These are phyloP conservation scores for Discostella stelligeroides DNA, from an alignment of 108 stramenopile species.

Conservation along the genomic window DNA sequence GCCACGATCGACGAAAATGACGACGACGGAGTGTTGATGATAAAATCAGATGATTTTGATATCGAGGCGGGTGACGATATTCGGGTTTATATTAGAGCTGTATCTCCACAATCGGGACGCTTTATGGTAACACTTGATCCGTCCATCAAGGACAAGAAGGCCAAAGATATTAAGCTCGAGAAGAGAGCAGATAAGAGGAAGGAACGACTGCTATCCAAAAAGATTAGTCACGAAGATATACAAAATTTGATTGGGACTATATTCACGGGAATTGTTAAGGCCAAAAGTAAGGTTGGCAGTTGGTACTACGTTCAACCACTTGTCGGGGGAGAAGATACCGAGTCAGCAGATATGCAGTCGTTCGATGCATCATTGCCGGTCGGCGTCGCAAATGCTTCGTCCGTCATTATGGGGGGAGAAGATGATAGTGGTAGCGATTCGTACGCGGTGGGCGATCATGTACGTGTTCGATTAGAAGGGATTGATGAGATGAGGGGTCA, in stretches of 20 bases:
- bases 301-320: conserved; percentile 84
- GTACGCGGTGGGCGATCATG: conserved; percentile 63
- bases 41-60: conserved; percentile 20
- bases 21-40: conserved; percentile 23
- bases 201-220: conserved; percentile 52
- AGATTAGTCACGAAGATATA: conserved; percentile 38
- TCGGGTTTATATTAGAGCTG: conserved; percentile 70
- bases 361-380: conserved; percentile 51
- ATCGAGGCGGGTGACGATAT: conserved; percentile 63
- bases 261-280: conserved; percentile 74
- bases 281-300: conserved; percentile 71
- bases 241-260: conserved; percentile 55
- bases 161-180: conserved; percentile 58
- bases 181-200: conserved; percentile 48
- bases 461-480: conserved; percentile 70
- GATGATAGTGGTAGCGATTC: neutral
- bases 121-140: conserved; percentile 72
- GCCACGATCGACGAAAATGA: neutral
- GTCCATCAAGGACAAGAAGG: conserved; percentile 58
- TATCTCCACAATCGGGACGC: conserved; percentile 73
- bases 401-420: conserved; percentile 12
- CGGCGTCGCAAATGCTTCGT: conserved; percentile 58
- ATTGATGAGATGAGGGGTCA: conserved; percentile 82
- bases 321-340: conserved; percentile 29
- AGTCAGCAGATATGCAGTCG: neutral